Evolutionary conservation across 78 protist genomes (phyloP), one percentile per base, ranked within the genome.

Genomic region (Planoprotostelium fungivorum): DNA sequence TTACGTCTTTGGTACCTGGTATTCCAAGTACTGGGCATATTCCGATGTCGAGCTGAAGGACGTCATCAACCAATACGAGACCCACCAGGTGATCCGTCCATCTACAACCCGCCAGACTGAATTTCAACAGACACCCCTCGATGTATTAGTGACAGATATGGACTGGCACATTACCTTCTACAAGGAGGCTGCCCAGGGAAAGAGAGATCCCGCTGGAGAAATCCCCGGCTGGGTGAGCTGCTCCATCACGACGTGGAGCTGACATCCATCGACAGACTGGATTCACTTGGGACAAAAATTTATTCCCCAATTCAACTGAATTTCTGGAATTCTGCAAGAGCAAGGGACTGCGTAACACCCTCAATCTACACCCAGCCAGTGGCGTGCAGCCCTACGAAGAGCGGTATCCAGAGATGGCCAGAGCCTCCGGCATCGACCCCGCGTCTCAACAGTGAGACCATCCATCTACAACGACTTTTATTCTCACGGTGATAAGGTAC

Each of bases 121-220:
- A 84, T 34, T 38, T 31, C 0, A 5, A 23, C 37, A 0, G 36
- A 1, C 38, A 28, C 96, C 96, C 0, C 92, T 95, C 38, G 96
- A 95, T 86, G 88, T 91, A 9, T 31, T 91, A 28, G 90, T 95
- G 29, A 0, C 73, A 16, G 96, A 95, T 85, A 93, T 95, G 96
- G 29, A 93, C 90, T 93, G 96, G 96, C 96, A 95, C 86, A 0
- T 29, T 23, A 93, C 39, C 89, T 1, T 35, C 38, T 1, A 36
- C 88, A 87, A 87, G n/a, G 88, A 87, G 63, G 88, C 88, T 5
- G 35, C 31, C 39, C 1, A 63, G 84, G 93, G 35, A 86, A 16
- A 35, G 87, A 28, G n/a, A 83, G n/a, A 29, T 38, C 89, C 36
- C n/a, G 51, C 90, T 28, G 90, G 84, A 1, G 37, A 87, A 16